A percentile compares a stretch with the other conserved stretches of the same genome.
Evolutionary conservation across 176 grass and related monocot species (phyloP).

Genomic region (Puccinellia tenuiflora): DNA sequence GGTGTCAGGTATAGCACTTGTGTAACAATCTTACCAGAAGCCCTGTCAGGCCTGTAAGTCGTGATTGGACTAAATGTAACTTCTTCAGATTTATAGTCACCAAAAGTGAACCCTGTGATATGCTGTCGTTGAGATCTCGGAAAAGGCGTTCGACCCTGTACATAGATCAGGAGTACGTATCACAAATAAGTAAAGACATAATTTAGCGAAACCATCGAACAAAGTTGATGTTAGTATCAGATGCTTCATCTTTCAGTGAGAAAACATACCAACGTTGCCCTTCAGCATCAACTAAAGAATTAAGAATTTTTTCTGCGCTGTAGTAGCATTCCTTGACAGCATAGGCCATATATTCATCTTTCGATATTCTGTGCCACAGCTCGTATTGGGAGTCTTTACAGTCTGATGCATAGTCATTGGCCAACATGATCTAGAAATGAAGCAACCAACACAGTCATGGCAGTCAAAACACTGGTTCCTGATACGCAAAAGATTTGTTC

Average conservation of each 20-base stretch:
- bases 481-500: constrained; percentile 9
- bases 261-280: constrained; percentile 74
- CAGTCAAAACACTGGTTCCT: constrained; percentile 2
- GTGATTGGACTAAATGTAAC: constrained; percentile 68
- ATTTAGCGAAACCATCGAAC: constrained; percentile 8
- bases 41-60: constrained; percentile 79
- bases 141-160: constrained; percentile 90
- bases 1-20: not conserved
- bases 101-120: constrained; percentile 54
- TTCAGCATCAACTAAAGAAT: constrained; percentile 80
- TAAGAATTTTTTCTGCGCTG: constrained; percentile 73
- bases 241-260: constrained; percentile 14
- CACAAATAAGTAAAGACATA: not conserved
- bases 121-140: constrained; percentile 59
- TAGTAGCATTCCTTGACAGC: constrained; percentile 92
- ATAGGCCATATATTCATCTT: constrained; percentile 96
- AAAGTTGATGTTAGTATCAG: not conserved
- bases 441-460: constrained; percentile 26
- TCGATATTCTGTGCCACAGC: constrained; percentile 82
- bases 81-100: constrained; percentile 80
- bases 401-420: constrained; percentile 75
- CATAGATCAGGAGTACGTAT: constrained; percentile 17
- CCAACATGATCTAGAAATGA: constrained; percentile 79
- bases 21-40: constrained; percentile 61
- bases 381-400: constrained; percentile 74